phyloP scores from a whole-genome alignment of 768 basidiomycete species.

The Mycena kentingensis region DNA sequence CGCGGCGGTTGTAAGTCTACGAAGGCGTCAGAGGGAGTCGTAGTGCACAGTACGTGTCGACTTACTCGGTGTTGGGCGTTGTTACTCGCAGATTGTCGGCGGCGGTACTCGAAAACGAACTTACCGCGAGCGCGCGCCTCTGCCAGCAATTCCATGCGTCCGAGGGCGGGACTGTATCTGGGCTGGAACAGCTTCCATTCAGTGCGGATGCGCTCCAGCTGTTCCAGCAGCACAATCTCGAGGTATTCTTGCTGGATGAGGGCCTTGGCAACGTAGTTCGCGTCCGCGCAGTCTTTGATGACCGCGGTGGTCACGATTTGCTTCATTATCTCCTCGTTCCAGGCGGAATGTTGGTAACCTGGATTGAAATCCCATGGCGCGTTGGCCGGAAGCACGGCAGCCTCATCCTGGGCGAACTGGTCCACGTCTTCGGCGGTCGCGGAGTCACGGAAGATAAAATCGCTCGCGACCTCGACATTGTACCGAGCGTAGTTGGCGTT shows the following conservation, averaged over 20 bases:
- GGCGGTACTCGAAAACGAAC: not conserved
- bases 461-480: conserved; percentile 7
- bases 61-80: conserved; percentile 17
- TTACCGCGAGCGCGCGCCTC: conserved; percentile 13
- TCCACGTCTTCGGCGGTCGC: conserved; percentile 3
- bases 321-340: conserved; percentile 13
- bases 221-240: conserved; percentile 8
- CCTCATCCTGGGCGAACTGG: conserved; percentile 3
- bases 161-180: conserved; percentile 1
- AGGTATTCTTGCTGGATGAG: conserved; percentile 10
- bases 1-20: conserved; percentile 11
- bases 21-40: not conserved
- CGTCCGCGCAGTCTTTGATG: conserved; percentile 2
- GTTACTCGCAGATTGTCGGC: conserved; percentile 4
- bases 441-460: conserved; percentile 13
- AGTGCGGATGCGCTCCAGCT: conserved; percentile 3
- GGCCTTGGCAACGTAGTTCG: conserved; percentile 1
- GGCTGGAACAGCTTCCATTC: conserved; percentile 17
- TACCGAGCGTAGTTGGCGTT: conserved; percentile 7
- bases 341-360: conserved; percentile 13
- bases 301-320: conserved; percentile 10
- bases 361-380: conserved; percentile 16
- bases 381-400: conserved; percentile 1
- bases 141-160: conserved; percentile 9
- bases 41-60: not conserved